These are phyloP conservation scores for Mallotus nudiflorus DNA, from an alignment of 345 rosid genomes.

Conservation along the genomic window DNA sequence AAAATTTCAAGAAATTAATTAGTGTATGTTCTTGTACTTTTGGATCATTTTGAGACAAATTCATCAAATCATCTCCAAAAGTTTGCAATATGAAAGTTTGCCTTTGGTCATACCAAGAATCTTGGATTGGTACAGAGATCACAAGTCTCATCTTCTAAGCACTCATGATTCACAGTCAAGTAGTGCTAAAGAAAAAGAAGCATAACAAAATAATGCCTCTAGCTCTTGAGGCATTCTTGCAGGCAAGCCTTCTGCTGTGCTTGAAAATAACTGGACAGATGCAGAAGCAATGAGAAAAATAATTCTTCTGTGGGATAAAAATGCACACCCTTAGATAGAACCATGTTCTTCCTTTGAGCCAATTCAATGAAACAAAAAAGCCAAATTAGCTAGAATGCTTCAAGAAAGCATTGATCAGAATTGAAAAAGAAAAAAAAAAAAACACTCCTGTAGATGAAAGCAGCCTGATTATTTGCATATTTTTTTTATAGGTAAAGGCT, in stretches of 20 bases:
- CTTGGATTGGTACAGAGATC: background rate
- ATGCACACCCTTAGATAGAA: no score
- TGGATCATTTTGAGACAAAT: background rate
- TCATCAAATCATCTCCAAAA: background rate
- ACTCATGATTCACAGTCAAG: background rate
- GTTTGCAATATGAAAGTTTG: background rate
- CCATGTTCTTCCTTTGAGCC: no score
- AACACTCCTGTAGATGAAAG: background rate
- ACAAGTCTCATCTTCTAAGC: background rate
- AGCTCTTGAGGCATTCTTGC: no score
- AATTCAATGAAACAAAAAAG: background rate
- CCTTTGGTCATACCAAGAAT: background rate
- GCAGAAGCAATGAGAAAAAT: no score
- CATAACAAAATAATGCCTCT: background rate
- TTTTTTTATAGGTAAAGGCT: conserved; percentile 56
- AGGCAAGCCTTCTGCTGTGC: no score
- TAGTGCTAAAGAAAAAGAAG: background rate
- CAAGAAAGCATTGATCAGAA: background rate
- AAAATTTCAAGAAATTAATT: conserved; percentile 6
- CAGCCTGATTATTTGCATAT: background rate
- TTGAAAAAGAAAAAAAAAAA: background rate
- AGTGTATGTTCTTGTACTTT: background rate
- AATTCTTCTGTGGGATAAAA: no score
- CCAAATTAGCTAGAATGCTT: background rate
- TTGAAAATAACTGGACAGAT: no score